Percentiles rank a stretch among this genome's conserved stretches.
These are phyloP conservation scores for Pichia sp. DNA, from an alignment of 1,139 yeast species.

Conservation along the genomic window DNA sequence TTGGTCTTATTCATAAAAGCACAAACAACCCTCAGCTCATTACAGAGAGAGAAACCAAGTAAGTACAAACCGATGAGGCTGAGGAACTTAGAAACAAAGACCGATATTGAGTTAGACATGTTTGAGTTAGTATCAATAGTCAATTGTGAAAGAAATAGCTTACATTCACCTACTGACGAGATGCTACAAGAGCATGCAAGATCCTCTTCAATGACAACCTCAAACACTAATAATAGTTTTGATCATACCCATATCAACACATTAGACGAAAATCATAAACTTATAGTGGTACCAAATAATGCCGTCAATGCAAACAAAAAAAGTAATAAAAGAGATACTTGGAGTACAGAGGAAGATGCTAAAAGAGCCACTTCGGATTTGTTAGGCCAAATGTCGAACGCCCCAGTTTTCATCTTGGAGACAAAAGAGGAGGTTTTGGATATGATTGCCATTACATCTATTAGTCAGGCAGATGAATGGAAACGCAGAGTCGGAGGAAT, in stretches of 20 bases:
- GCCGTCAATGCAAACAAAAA: conserved; percentile 68
- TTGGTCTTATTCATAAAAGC: conserved; percentile 78
- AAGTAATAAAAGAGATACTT: conserved; percentile 70
- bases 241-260: conserved; percentile 1
- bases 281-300: conserved; percentile 60
- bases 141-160: conserved; percentile 31
- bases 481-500: conserved; percentile 75
- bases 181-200: conserved; percentile 2
- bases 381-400: conserved; percentile 50
- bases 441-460: conserved; percentile 72
- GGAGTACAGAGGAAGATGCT: conserved; percentile 77
- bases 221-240: background rate
- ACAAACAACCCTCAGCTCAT: conserved; percentile 33
- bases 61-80: conserved; percentile 73
- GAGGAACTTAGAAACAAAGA: conserved; percentile 53
- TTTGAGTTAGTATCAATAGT: conserved; percentile 58
- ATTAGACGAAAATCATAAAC: conserved; percentile 46
- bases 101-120: conserved; percentile 67
- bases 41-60: conserved; percentile 34
- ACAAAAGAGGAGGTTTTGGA: conserved; percentile 79
- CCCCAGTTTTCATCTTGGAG: conserved; percentile 76
- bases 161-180: conserved; percentile 5
- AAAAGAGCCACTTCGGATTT: conserved; percentile 55
- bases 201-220: background rate
- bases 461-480: conserved; percentile 86